Percentiles rank a stretch among this genome's conserved stretches.
Evolutionary conservation across 2,329 filamentous ascomycete genomes (phyloP).

Genomic region (Colletotrichum lentis): DNA sequence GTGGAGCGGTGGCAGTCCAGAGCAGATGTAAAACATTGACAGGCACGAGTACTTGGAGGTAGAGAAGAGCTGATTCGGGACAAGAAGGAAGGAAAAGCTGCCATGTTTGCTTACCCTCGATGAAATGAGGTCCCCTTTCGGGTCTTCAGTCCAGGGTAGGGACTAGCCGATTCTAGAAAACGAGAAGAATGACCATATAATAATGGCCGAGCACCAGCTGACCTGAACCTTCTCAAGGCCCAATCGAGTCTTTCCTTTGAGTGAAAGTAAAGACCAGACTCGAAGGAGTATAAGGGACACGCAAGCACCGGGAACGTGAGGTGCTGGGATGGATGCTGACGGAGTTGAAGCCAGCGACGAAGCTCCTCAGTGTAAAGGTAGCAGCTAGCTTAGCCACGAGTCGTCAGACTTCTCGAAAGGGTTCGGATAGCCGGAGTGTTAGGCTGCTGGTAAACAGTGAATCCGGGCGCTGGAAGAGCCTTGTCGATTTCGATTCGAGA

Average conservation of each 20-base stretch:
- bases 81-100: not conserved
- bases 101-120: slow-evolving; percentile 1
- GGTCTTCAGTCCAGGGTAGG: not conserved
- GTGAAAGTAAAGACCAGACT: not conserved
- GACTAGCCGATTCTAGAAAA: not conserved
- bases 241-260: not conserved
- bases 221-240: not conserved
- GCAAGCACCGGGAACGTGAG: slow-evolving; percentile 16
- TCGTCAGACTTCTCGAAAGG: not conserved
- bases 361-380: not conserved
- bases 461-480: not conserved
- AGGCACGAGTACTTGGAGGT: not conserved
- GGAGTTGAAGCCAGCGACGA: not conserved
- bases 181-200: not conserved
- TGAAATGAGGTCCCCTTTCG: not conserved
- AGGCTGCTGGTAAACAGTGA: not conserved
- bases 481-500: slow-evolving; percentile 13
- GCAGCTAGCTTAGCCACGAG: not conserved
- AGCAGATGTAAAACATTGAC: too few species aligned
- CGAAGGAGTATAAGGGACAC: slow-evolving; percentile 19
- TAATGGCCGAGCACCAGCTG: not conserved
- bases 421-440: not conserved
- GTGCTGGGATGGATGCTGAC: slow-evolving; percentile 31
- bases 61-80: not conserved
- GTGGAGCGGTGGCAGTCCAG: not conserved